These are phyloP conservation scores for Actinomortierella ambigua DNA, from an alignment of 371 early-diverging fungal genomes.

Conservation along the genomic window DNA sequence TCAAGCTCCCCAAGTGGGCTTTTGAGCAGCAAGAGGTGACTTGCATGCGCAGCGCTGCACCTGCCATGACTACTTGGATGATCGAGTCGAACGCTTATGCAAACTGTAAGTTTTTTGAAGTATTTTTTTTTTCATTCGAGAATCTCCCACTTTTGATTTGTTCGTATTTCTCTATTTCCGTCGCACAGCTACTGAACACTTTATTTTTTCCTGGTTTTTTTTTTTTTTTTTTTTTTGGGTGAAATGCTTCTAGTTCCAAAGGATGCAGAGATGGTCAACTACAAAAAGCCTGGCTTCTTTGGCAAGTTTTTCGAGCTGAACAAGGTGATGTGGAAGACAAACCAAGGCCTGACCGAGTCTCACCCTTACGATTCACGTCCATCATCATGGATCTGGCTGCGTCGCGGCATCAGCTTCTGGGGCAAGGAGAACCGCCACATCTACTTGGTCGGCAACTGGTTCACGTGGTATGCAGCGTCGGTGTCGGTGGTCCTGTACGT, in stretches of 20 bases:
- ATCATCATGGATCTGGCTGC: conserved; percentile 83
- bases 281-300: conserved; percentile 65
- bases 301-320: conserved; percentile 85
- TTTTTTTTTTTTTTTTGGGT: neutral
- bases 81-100: conserved; percentile 57
- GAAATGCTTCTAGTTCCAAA: conserved; percentile 44
- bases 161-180: too few relatives aligned
- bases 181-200: too few relatives aligned
- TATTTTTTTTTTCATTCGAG: neutral
- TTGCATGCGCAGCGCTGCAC: conserved; percentile 70
- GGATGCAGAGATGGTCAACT: conserved; percentile 47
- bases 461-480: conserved; percentile 87
- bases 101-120: conserved; percentile 46
- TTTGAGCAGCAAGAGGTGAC: conserved; percentile 95
- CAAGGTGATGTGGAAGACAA: conserved; percentile 80
- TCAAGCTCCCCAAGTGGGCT: conserved; percentile 97
- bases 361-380: conserved; percentile 92
- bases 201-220: too few relatives aligned
- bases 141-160: neutral
- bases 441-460: conserved; percentile 97
- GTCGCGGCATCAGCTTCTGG: conserved; percentile 93
- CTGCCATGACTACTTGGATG: conserved; percentile 71
- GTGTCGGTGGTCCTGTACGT: conserved; percentile 67
- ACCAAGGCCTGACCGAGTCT: conserved; percentile 79
- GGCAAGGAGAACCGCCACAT: conserved; percentile 69